A percentile compares a stretch with the other conserved stretches of the same genome.
phyloP scores from a whole-genome alignment of 352 stramenopile species.

The Elongisporangium prolatum region DNA sequence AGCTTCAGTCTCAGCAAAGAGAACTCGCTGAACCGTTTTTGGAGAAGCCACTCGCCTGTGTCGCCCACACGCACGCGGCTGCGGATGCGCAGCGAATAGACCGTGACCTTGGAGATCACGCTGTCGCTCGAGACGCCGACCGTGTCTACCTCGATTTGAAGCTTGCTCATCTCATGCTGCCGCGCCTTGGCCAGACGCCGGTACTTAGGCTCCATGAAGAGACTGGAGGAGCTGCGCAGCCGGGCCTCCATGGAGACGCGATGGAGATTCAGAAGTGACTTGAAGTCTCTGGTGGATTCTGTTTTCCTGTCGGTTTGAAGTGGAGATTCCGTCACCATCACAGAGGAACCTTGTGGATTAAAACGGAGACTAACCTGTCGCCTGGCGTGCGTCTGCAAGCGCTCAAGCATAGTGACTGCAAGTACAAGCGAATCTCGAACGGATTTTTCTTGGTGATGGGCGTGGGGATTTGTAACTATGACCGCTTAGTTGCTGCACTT shows the following conservation, averaged over 20 bases:
- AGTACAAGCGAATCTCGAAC: too few species aligned
- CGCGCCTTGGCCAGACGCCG: constrained; percentile 55
- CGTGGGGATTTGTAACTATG: too few species aligned
- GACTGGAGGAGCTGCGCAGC: constrained; percentile 15
- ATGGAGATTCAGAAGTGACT: too few species aligned
- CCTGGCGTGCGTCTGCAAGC: too few species aligned
- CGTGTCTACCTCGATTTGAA: constrained; percentile 35
- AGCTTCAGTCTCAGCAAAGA: constrained; percentile 12
- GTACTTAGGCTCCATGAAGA: constrained; percentile 33
- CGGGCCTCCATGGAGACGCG: constrained; percentile 13
- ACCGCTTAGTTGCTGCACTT: too few species aligned
- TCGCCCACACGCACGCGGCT: constrained; percentile 17
- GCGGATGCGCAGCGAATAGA: constrained; percentile 54
- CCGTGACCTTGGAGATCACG: constrained; percentile 24
- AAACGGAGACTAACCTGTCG: too few species aligned
- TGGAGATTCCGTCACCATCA: too few species aligned
- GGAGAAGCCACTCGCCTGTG: constrained; percentile 19
- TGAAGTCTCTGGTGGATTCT: too few species aligned
- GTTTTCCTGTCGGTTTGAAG: too few species aligned
- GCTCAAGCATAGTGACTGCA: too few species aligned
- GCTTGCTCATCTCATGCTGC: constrained; percentile 38
- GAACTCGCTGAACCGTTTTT: constrained; percentile 25
- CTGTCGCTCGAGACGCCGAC: constrained; percentile 13
- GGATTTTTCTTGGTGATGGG: too few species aligned
- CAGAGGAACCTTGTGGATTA: too few species aligned